Base-by-base conservation (phyloP, 345 rosid genomes). In the Lepidium sativum region DNA sequence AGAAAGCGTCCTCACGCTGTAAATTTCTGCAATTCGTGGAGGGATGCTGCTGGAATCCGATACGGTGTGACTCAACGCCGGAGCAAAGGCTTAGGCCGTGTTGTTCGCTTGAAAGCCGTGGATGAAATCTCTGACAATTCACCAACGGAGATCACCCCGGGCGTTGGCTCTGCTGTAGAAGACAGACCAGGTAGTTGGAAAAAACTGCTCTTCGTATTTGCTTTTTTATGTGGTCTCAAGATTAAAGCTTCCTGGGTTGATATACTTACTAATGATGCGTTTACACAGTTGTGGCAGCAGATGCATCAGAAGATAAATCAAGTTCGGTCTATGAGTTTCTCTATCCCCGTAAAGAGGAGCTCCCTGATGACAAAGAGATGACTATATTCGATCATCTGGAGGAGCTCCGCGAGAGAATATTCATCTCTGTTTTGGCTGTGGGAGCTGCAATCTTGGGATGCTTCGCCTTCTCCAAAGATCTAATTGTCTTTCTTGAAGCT, bases 311-410 rank as follows among this genome's bases (percentile, higher is more conserved):
- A 54, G 62, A 61, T 50, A 80, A 65, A 60, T 54, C 59, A 50
- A 80, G 85, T 74, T 29, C 80, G 14, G 27, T 90, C 52, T 87
- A 90, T 68, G 79, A 87, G 79, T 84, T 87, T 71, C 86, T 94
- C 11, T 87, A 94, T 80, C 97, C 98, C 2, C 72, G 69, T 69
- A 90, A 87, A 77, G 97, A 86, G 67, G 92, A 87, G 37, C 94
- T 94, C 15, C 99, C 97, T 1, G 96, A 94, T 75, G 99, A 94
- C 78, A 79, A 84, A 72, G 96, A 92, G 78, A 94, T 94, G 99
- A 94, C 78, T 69, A 75, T 94, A 75, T 94, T 89, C 56, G 99
- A 94, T 76, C 99, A 94, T 70, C 87, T 92, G 8, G 98, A 92
- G 72, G 98, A 92, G 83, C 76, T 92, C 73, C 84, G 97, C 0